Evolutionary conservation across 331 rosid species (phyloP).

Genomic region (Pyracantha coccinea): DNA sequence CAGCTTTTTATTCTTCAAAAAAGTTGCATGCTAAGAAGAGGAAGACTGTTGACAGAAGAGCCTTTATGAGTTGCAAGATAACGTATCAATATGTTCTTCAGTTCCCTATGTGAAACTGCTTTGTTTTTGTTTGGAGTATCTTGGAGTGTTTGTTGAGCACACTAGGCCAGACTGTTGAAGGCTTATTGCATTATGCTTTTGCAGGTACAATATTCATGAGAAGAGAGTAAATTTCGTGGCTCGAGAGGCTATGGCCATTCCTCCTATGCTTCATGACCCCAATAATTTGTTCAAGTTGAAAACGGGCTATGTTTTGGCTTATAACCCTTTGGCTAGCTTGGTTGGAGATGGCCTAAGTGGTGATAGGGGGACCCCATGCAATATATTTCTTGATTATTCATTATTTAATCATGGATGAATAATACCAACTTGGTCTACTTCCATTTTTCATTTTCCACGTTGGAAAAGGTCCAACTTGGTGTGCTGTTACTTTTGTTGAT

Average conservation of each 20-base stretch:
- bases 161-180: not conserved
- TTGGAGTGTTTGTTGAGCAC: not conserved
- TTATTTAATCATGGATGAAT: too few relatives aligned
- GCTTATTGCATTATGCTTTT: not conserved
- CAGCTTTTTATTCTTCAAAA: slow-evolving; percentile 57
- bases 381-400: too few relatives aligned
- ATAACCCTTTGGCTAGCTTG: too few relatives aligned
- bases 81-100: slow-evolving; percentile 34
- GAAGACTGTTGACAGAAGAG: slow-evolving; percentile 78
- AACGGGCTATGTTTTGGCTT: too few relatives aligned
- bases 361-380: too few relatives aligned
- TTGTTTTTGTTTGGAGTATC: not conserved
- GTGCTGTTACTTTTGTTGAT: too few relatives aligned
- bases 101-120: not conserved
- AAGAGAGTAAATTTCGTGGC: slow-evolving; percentile 85
- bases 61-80: slow-evolving; percentile 89
- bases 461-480: too few relatives aligned
- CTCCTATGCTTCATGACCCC: slow-evolving; percentile 7
- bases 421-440: too few relatives aligned
- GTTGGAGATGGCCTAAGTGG: too few relatives aligned
- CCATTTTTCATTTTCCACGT: too few relatives aligned
- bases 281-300: too few relatives aligned
- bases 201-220: slow-evolving; percentile 82
- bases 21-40: slow-evolving; percentile 68
- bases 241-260: slow-evolving; percentile 40